These are phyloP conservation scores for Russula lepida DNA, from an alignment of 768 basidiomycete genomes.

Conservation along the genomic window DNA sequence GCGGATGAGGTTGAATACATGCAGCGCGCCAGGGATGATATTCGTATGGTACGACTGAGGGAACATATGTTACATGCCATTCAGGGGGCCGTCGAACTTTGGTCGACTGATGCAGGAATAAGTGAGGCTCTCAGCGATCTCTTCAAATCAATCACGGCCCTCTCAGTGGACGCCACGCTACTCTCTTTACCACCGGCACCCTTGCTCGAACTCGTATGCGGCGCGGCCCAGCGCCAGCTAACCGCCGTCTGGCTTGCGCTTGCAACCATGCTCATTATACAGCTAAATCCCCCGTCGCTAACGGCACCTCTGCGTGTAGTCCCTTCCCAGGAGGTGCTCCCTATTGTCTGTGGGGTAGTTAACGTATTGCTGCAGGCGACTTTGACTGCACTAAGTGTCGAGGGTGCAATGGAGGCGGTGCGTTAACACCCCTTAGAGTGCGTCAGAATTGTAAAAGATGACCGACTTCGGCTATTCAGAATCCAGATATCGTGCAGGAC, in stretches of 20 bases:
- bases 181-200: constrained; percentile 77
- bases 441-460: background rate
- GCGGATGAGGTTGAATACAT: constrained; percentile 47
- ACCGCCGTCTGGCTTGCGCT: constrained; percentile 82
- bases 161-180: constrained; percentile 68
- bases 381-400: constrained; percentile 42
- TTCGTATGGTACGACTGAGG: constrained; percentile 52
- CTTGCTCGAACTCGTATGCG: constrained; percentile 68
- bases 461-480: constrained; percentile 36
- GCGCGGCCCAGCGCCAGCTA: constrained; percentile 60
- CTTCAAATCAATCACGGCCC: constrained; percentile 76
- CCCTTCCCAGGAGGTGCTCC: constrained; percentile 47
- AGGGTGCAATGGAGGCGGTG: constrained; percentile 65
- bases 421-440: constrained; percentile 22
- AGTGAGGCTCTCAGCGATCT: constrained; percentile 72
- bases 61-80: constrained; percentile 57
- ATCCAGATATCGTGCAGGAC: constrained; percentile 85
- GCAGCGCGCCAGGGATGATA: constrained; percentile 54
- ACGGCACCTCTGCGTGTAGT: constrained; percentile 39
- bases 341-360: constrained; percentile 46
- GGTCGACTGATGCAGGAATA: constrained; percentile 72
- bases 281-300: constrained; percentile 68
- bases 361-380: constrained; percentile 52
- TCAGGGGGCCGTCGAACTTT: constrained; percentile 54
- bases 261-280: constrained; percentile 69